These are phyloP conservation scores for Lachnellula cervina DNA, from an alignment of 2,329 filamentous ascomycete genomes.

Conservation along the genomic window DNA sequence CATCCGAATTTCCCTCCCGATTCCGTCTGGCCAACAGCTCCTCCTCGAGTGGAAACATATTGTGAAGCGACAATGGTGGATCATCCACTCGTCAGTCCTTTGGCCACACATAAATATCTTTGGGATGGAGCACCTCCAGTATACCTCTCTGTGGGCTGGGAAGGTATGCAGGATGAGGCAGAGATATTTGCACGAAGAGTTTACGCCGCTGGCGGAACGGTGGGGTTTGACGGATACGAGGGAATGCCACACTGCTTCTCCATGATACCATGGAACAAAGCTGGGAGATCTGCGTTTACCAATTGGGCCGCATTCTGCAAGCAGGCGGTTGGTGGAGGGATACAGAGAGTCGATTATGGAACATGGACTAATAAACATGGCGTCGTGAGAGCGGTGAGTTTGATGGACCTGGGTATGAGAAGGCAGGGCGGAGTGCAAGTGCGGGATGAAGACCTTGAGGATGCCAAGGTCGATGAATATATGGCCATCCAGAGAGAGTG, in stretches of 20 bases:
- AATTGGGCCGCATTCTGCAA: neutral
- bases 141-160: neutral
- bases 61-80: neutral
- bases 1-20: neutral
- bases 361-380: neutral
- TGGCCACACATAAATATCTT: neutral
- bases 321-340: neutral
- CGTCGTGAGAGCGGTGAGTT: neutral
- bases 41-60: neutral
- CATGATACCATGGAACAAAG: neutral
- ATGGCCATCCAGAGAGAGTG: neutral
- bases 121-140: constrained; percentile 2
- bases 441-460: neutral
- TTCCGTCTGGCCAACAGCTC: neutral
- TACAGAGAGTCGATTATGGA: neutral
- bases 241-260: constrained; percentile 1
- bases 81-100: neutral
- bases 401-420: neutral
- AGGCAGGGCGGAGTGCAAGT: neutral
- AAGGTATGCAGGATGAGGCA: neutral
- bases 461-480: neutral
- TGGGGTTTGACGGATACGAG: constrained; percentile 1
- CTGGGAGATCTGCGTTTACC: neutral
- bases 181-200: neutral
- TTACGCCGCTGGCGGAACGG: neutral